Evolutionary conservation across 1,284 basidiomycete species (phyloP), one percentile per base, ranked within the genome.

Genomic region (Testicularia cyperi): DNA sequence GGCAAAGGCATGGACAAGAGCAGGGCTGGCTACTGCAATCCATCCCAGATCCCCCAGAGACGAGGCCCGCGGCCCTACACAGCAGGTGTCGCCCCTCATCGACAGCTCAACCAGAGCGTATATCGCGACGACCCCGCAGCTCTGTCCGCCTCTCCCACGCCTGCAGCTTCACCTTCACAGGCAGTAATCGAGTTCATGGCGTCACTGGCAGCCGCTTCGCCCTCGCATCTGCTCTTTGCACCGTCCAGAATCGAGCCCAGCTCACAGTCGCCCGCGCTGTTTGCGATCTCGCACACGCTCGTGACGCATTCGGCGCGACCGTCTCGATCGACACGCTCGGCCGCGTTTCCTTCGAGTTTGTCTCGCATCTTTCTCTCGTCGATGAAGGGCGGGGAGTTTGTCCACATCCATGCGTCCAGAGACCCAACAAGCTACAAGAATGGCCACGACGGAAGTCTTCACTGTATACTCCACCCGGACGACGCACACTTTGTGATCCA

Each of bases 401-500:
- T 42, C 15, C 66, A 68, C 41, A 13, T 68, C 14, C 67, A 70
- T 22, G 14, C 25, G 14, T 26, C 25, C 25, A 8, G 14, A 26
- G 25, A 26, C 14, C 25, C 25, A 26, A 26, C 8, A 26, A 26
- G 25, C 25, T 14, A 8, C 14, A 20, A 20, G 18, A 14, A 19
- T 12, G 24, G 13, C 5, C 19, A 40, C 13, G 67, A 70, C 30
- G 62, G 62, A 4, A 57, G 52, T 12, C 27, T 70, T 29, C 67
- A 70, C 30, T 23, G 56, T 16, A 54, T 60, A 9, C 22, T 68
- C 24, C 41, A 51, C n/a, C 62, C 65, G 1, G 27, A 43, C 12
- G 65, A 70, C 30, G 60, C 64, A 5, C 38, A 43, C 3, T 9
- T 45, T 15, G 44, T 68, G 9, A 34, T 70, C 0, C 42, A 51